phyloP scores from a whole-genome alignment of 1,139 yeast species.

The Hyphopichia wangnamkhiaoensis region DNA sequence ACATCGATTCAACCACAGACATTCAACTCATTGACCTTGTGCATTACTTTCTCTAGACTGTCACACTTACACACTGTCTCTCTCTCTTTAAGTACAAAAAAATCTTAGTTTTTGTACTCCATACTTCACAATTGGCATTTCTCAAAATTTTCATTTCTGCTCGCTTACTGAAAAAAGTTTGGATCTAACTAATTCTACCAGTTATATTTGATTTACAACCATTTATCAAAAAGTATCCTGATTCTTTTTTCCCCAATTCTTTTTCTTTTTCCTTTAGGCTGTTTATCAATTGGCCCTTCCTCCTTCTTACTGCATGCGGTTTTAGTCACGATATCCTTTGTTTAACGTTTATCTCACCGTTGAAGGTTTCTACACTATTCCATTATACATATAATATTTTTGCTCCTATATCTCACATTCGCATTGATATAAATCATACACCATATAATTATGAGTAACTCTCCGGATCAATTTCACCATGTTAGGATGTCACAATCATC shows the following conservation, averaged over 20 bases:
- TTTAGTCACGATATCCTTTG: neutral
- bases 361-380: neutral
- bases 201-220: neutral
- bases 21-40: no score
- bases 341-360: neutral
- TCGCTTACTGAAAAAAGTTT: no score
- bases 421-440: neutral
- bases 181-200: neutral
- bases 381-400: no score
- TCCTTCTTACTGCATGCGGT: neutral
- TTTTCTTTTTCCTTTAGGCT: no score
- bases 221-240: no score
- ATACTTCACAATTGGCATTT: neutral
- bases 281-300: no score
- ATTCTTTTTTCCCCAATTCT: neutral
- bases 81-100: neutral
- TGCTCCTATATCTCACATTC: neutral
- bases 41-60: neutral
- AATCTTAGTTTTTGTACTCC: neutral
- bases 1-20: neutral
- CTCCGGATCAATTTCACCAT: constrained; percentile 43
- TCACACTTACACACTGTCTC: no score
- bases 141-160: no score
- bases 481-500: constrained; percentile 33
- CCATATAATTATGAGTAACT: constrained; percentile 13